Evolutionary conservation across 2,329 filamentous ascomycete genomes (phyloP), one percentile per base, ranked within the genome.

Genomic region (Rugonectria rugulosa): DNA sequence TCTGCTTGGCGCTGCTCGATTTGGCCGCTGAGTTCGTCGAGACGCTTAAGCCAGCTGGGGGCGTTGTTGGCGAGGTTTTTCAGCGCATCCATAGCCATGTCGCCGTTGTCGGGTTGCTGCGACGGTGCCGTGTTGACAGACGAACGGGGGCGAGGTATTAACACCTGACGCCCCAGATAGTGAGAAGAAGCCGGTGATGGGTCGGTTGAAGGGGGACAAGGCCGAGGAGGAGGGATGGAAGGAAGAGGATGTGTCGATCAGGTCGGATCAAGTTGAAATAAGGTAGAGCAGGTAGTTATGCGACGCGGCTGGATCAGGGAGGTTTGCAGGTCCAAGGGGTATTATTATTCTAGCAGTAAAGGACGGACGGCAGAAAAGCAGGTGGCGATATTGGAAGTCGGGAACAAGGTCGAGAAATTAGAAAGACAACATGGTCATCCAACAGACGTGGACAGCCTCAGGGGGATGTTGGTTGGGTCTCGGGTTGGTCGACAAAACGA

Each of bases 1-100:
- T 88, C 84, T 45, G 76, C 73, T 74, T 88, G 86, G 55, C 86
- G 84, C 66, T 81, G 76, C 55, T 84, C 80, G 55, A 88, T 86
- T 69, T 88, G 81, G 56, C 77, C 76, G 66, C 79, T 86, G 53
- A 88, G 78, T 46, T 86, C 81, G 58, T 87, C 82, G 38, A 88
- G 78, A 19, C 82, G 79, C 55, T 75, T 75, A 31, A 83, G 74
- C 86, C 86, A 88, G 68, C 82, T 79, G 14, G 85, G 86, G 36
- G 87, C 77, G 56, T 86, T 83, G 60, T 70, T 75, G 49, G 77
- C 75, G 31, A 88, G 75, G 55, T 79, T 80, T 50, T 75, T 79
- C 50, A 88, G 72, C 23, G 84, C 81, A 56, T 88, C 85, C 73
- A 83, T 81, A 58, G 77, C 75, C 74, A 77, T 76, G 46, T 68